Base-by-base conservation (phyloP, 441 rosid genomes). In the Erodium trifolium region DNA sequence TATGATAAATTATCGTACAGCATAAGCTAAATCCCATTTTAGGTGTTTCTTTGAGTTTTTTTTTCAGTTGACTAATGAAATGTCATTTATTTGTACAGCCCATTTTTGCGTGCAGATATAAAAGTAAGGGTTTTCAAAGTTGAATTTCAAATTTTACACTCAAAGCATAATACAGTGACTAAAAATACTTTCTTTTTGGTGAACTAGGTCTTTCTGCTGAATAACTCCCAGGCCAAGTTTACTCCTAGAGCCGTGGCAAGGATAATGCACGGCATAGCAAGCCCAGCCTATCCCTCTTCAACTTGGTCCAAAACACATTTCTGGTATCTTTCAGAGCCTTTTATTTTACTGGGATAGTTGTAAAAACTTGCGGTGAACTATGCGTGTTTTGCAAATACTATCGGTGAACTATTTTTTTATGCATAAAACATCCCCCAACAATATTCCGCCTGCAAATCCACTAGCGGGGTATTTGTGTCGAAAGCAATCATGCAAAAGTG, bases 211-310 rank as follows among this genome's bases (percentile, higher is more conserved):
- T 91, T 93, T 76, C 72, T 88, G 77, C 96, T 87, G 81, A 81
- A 93, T 72, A 91, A 89, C 77, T 84, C 84, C 2, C 87, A 93
- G 12, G 81, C 82, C 34, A 93, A 89, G 80, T 91, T 91, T 79
- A 93, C 96, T 62, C 97, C 97, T 35, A 85, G 98, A 79, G 90
- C 94, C 69, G 75, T 93, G 45, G 92, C 94, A 27, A 93, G 97
- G 77, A 88, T 91, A 84, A 84, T 93, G 90, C 96, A 91, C 72
- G 97, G 95, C 78, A 85, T 91, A 77, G 84, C 86, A 68, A 93
- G 98, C 80, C 97, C 96, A 74, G 92, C 95, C 13, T 93, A 89
- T 78, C 91, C 86, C 4, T 81, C 87, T 76, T 45, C 91, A 70
- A 68, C 73, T 71, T 91, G 98, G 98, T 86, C 89, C 41, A 89